Evolutionary conservation across 768 basidiomycete species (phyloP).

Genomic region (Naganishia vishniacii): DNA sequence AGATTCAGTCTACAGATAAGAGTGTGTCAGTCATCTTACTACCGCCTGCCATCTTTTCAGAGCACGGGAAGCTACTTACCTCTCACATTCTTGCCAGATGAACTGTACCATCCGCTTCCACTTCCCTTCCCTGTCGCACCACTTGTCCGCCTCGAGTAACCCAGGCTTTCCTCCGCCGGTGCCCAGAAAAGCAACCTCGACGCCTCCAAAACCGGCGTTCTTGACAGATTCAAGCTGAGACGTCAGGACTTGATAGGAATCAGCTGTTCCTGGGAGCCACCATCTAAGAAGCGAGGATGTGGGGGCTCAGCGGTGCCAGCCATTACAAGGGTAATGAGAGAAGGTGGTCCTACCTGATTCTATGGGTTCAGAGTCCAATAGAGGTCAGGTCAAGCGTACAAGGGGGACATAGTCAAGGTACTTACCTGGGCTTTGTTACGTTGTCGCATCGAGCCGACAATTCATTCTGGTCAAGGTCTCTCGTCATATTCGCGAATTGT

Average conservation of each 20-base stretch:
- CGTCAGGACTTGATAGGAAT: not conserved
- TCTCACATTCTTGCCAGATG: conserved; percentile 2
- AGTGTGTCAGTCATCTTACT: not conserved
- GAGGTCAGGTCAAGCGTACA: too few relatives aligned
- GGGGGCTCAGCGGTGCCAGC: too few relatives aligned
- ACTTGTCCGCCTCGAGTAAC: conserved; percentile 1
- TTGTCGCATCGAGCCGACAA: too few relatives aligned
- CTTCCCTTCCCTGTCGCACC: conserved; percentile 8
- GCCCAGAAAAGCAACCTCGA: conserved; percentile 7
- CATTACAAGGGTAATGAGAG: too few relatives aligned
- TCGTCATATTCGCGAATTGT: too few relatives aligned
- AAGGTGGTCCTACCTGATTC: too few relatives aligned
- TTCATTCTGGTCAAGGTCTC: too few relatives aligned
- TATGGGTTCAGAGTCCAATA: too few relatives aligned
- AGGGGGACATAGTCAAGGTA: too few relatives aligned
- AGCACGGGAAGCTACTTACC: too few relatives aligned
- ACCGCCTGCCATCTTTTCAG: too few relatives aligned
- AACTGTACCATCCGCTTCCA: conserved; percentile 10
- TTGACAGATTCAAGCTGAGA: conserved; percentile 8
- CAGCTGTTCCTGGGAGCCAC: conserved; percentile 15
- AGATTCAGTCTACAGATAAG: not conserved
- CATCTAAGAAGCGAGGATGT: not conserved
- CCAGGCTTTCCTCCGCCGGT: not conserved
- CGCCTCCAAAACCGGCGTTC: conserved; percentile 16
- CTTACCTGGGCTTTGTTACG: too few relatives aligned